These are phyloP conservation scores for Platismatia glauca DNA, from an alignment of 495 filamentous ascomycete genomes.

Conservation along the genomic window DNA sequence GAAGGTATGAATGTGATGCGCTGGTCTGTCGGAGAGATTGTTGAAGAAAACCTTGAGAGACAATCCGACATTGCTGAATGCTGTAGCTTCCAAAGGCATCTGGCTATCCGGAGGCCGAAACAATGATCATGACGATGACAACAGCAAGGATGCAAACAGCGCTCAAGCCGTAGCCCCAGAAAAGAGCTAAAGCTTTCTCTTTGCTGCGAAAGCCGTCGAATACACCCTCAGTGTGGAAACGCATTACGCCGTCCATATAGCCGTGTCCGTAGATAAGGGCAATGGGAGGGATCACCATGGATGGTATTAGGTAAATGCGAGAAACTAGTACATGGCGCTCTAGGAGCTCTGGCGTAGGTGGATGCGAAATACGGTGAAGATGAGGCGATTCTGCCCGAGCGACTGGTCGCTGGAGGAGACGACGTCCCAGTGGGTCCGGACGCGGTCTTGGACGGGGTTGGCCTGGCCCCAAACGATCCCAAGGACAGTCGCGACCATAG, in stretches of 20 bases:
- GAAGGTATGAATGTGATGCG: neutral
- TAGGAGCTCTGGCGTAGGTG: conserved; percentile 5
- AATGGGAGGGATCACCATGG: conserved; percentile 3
- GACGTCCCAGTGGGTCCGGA: neutral
- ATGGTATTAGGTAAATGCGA: neutral
- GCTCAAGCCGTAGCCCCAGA: conserved; percentile 4
- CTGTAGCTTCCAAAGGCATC: neutral
- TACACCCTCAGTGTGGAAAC: conserved; percentile 15
- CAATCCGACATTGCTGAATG: neutral
- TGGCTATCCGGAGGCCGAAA: neutral
- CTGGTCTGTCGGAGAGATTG: neutral
- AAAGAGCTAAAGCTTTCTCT: conserved; percentile 15
- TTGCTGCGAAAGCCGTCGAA: conserved; percentile 9
- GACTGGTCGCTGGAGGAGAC: conserved; percentile 1
- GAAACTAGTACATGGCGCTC: conserved; percentile 5
- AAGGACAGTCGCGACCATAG: conserved; percentile 9
- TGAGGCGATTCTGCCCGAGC: conserved; percentile 18
- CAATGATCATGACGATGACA: conserved; percentile 7
- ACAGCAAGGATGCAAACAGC: conserved; percentile 6
- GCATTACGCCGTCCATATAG: conserved; percentile 16
- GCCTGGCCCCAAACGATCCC: neutral
- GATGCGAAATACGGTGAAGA: conserved; percentile 3
- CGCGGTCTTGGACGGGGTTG: neutral
- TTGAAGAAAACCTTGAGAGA: neutral
- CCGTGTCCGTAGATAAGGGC: conserved; percentile 15